Base-by-base conservation (phyloP, 2,329 filamentous ascomycete species). In the Huntiella bhutanensis region DNA sequence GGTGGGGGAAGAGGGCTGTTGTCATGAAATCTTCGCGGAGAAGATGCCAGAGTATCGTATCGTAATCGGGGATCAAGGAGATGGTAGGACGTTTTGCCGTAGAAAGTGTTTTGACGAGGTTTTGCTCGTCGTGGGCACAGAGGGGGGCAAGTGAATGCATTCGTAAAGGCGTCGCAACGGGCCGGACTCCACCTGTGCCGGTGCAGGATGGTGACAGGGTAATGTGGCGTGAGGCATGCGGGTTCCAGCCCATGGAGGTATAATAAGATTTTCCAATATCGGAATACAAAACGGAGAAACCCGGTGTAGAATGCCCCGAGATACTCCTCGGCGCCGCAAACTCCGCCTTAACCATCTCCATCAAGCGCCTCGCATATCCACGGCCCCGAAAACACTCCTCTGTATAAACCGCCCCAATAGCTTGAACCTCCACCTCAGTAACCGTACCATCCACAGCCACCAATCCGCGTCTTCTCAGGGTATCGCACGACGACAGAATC, bases 241-340 rank as follows among this genome's bases (percentile, higher is more conserved):
- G 69, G 42, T 75, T 69, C 87, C 87, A 95, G 40, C 85, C 85
- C 52, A 75, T 69, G 32, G 67, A 68, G 3, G 80, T 73, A 62
- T 95, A 95, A 61, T 86, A 95, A 35, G 66, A 64, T 65, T 84
- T 81, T 15, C 87, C 84, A 52, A 92, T 86, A 55, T 92, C 84
- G 6, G 85, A 93, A 61, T 78, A 94, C 6, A 95, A 67, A 5
- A 92, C 72, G 1, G 82, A 87, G 60, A 88, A 91, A 11, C 60
- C 52, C 58, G 68, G 57, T 43, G 64, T 61, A 19, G 56, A 53
- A n/a, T 55, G 41, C 17, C 56, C 34, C 52, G 55, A 43, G 52
- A 16, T 54, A 37, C 62, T 53, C 34, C 1, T 45, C 45, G 11
- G 52, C 53, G 43, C 38, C 15, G 38, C 46, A 17, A 44, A 42